Conservation (phyloP, 345 rosid genomes). For the Brassica nigra region DNA sequence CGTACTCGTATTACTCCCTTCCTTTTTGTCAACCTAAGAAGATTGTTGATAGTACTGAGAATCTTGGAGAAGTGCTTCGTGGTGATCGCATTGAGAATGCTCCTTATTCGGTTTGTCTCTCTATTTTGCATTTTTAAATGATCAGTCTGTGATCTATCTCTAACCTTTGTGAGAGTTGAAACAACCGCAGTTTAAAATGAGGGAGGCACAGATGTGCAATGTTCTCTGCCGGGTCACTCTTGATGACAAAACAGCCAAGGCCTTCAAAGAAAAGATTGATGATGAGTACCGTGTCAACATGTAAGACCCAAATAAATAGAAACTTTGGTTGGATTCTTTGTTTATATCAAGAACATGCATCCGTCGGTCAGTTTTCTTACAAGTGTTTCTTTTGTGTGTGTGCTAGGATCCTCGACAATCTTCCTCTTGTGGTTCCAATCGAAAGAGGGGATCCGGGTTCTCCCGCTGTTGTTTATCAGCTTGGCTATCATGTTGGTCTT, state of each 20-base stretch:
- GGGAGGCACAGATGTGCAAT: slow-evolving; percentile 88
- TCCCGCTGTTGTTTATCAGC: slow-evolving; percentile 70
- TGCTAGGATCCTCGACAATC: slow-evolving; percentile 97
- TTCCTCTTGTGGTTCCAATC: slow-evolving; percentile 92
- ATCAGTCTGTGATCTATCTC: not conserved
- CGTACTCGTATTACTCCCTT: slow-evolving; percentile 87
- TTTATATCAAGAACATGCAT: no score
- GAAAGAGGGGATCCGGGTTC: slow-evolving; percentile 69
- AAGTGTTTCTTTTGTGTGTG: not conserved
- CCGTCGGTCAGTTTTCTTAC: slow-evolving; percentile 28
- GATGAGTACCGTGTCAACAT: slow-evolving; percentile 96
- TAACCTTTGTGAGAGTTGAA: slow-evolving; percentile 16
- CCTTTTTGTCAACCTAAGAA: slow-evolving; percentile 70
- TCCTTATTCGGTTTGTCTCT: slow-evolving; percentile 65
- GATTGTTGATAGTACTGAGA: slow-evolving; percentile 94
- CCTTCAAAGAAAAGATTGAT: slow-evolving; percentile 85
- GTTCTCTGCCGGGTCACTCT: slow-evolving; percentile 56
- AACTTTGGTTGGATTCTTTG: not conserved
- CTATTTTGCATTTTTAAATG: not conserved
- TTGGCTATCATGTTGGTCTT: slow-evolving; percentile 92
- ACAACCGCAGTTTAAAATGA: slow-evolving; percentile 81
- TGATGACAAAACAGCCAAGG: slow-evolving; percentile 70
- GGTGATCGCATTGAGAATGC: slow-evolving; percentile 99
- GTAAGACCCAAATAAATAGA: slow-evolving; percentile 47
- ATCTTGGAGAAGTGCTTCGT: slow-evolving; percentile 99